These are phyloP conservation scores for Polychaeton citri DNA, from an alignment of 2,329 filamentous ascomycete genomes.

Conservation along the genomic window DNA sequence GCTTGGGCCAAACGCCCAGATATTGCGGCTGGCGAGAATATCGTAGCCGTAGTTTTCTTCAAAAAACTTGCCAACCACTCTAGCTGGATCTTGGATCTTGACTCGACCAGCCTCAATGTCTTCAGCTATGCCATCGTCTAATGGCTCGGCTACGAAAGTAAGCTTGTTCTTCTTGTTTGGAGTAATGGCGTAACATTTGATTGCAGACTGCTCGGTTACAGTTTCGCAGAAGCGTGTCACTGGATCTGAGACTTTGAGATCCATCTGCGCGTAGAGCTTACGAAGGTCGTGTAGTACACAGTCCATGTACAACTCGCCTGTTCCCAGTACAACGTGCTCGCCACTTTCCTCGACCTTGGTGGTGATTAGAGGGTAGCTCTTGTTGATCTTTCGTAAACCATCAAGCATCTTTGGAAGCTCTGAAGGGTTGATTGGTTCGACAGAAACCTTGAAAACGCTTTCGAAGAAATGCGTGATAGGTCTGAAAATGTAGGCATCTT, in stretches of 20 bases:
- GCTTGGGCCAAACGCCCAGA: slow-evolving; percentile 97
- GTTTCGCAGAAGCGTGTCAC: slow-evolving; percentile 97
- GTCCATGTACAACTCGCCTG: slow-evolving; percentile 98
- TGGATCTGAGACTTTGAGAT: slow-evolving; percentile 95
- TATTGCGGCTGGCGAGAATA: slow-evolving; percentile 80
- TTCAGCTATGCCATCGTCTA: slow-evolving; percentile 86
- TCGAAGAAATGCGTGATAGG: slow-evolving; percentile 91
- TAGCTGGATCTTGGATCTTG: slow-evolving; percentile 81
- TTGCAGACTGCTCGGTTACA: slow-evolving; percentile 90
- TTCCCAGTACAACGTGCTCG: slow-evolving; percentile 88
- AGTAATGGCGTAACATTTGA: slow-evolving; percentile 94
- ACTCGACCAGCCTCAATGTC: slow-evolving; percentile 89
- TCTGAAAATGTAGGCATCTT: slow-evolving; percentile 90
- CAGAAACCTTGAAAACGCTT: slow-evolving; percentile 92
- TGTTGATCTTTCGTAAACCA: slow-evolving; percentile 90
- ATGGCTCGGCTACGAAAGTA: slow-evolving; percentile 92
- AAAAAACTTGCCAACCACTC: slow-evolving; percentile 91
- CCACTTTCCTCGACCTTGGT: slow-evolving; percentile 98
- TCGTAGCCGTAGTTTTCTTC: slow-evolving; percentile 97
- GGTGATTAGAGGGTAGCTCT: slow-evolving; percentile 87
- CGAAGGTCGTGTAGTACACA: slow-evolving; percentile 93
- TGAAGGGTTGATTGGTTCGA: slow-evolving; percentile 95
- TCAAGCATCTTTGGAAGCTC: slow-evolving; percentile 98
- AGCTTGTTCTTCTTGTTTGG: slow-evolving; percentile 99
- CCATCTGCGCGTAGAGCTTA: slow-evolving; percentile 93